Evolutionary conservation across 2,329 filamentous ascomycete genomes (phyloP).

Genomic region (Pleomassaria siparia): DNA sequence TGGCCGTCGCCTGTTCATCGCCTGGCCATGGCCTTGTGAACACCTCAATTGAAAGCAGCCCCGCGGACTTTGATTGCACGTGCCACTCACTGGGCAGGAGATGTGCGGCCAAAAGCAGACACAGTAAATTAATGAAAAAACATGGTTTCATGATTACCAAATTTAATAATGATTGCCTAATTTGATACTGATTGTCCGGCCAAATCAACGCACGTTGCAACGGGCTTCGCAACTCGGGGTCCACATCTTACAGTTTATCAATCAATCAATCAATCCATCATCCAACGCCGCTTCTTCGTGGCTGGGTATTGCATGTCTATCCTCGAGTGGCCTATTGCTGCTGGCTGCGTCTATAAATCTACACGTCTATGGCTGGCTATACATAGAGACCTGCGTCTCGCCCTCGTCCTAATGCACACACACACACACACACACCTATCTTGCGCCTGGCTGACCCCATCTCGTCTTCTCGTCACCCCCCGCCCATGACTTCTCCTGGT

Average conservation of each 20-base stretch:
- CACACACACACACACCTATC: background rate
- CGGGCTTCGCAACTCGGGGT: conserved; percentile 11
- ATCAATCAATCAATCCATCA: too few relatives aligned
- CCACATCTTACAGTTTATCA: too few relatives aligned
- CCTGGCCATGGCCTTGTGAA: too few relatives aligned
- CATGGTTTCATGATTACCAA: too few relatives aligned
- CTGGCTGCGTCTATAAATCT: conserved; percentile 1
- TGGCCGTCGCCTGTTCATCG: too few relatives aligned
- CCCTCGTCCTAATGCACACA: background rate
- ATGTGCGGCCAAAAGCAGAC: too few relatives aligned
- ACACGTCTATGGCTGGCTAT: background rate
- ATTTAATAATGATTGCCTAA: too few relatives aligned
- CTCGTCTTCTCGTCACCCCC: conserved; percentile 80
- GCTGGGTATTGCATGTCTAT: conserved; percentile 14
- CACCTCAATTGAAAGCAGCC: background rate
- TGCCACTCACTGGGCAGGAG: too few relatives aligned
- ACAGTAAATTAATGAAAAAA: too few relatives aligned
- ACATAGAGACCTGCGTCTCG: background rate
- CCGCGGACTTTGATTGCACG: background rate
- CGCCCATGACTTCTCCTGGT: conserved; percentile 81
- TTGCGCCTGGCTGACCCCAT: conserved; percentile 59
- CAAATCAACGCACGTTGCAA: too few relatives aligned
- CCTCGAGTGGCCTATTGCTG: conserved; percentile 7
- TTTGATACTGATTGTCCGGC: too few relatives aligned
- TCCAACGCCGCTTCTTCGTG: conserved; percentile 17